Evolutionary conservation across 2,329 filamentous ascomycete genomes (phyloP).

Genomic region (Ophiostoma piceae): DNA sequence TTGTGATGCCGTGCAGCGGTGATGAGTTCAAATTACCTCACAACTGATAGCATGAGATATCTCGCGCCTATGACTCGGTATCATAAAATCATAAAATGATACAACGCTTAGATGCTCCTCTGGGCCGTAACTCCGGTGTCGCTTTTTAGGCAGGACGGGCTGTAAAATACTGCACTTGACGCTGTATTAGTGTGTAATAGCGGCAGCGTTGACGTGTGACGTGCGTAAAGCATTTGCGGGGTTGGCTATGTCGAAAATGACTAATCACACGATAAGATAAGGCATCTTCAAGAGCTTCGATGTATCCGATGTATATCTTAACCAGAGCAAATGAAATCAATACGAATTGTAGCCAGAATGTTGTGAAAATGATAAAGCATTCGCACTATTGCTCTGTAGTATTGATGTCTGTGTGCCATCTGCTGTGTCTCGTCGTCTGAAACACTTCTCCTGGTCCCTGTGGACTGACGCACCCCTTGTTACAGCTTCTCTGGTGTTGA

Average conservation of each 20-base stretch:
- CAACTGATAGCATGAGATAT: neutral
- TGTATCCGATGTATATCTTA: neutral
- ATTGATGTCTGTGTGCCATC: neutral
- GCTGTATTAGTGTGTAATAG: neutral
- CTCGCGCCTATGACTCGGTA: neutral
- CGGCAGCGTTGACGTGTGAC: neutral
- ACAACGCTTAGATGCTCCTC: neutral
- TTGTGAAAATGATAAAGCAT: neutral
- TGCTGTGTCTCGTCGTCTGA: neutral
- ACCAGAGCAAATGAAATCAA: neutral
- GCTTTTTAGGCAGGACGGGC: slow-evolving; percentile 20
- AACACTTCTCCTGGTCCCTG: neutral
- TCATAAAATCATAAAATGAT: neutral
- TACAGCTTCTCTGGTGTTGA: neutral
- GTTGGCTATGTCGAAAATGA: neutral
- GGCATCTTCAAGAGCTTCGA: neutral
- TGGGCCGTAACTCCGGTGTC: slow-evolving; percentile 23
- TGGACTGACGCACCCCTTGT: slow-evolving; percentile 5
- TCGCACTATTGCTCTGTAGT: neutral
- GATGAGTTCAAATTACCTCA: neutral
- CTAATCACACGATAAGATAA: neutral
- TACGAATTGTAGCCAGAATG: neutral
- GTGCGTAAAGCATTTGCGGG: neutral
- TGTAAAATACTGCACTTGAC: neutral
- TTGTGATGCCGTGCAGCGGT: neutral